phyloP scores from a whole-genome alignment of 371 early-diverging fungal genomes.

The Mucor saturninus region DNA sequence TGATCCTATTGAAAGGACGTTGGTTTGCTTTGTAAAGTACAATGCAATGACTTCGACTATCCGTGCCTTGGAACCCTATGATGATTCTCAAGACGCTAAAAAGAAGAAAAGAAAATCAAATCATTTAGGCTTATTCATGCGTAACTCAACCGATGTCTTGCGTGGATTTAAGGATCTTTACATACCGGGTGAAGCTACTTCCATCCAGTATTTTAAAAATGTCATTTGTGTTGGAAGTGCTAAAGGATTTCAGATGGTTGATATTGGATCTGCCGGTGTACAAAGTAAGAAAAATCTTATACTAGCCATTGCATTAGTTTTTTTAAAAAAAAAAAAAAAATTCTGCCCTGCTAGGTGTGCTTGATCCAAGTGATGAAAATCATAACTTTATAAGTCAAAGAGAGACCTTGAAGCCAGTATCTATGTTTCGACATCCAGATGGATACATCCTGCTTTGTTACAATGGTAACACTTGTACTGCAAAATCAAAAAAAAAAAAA shows the following conservation, averaged over 20 bases:
- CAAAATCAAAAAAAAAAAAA: too few species aligned
- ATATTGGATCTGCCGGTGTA: slow-evolving; percentile 78
- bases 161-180: slow-evolving; percentile 86
- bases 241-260: slow-evolving; percentile 93
- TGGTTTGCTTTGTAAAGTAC: slow-evolving; percentile 78
- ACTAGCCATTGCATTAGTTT: slow-evolving; percentile 16
- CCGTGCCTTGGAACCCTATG: slow-evolving; percentile 74
- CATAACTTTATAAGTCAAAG: slow-evolving; percentile 30
- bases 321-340: background rate
- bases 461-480: slow-evolving; percentile 47
- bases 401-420: slow-evolving; percentile 66
- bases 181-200: slow-evolving; percentile 88
- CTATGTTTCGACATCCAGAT: slow-evolving; percentile 81
- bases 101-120: slow-evolving; percentile 55
- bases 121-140: slow-evolving; percentile 50
- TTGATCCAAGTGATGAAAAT: slow-evolving; percentile 51
- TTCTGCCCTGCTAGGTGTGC: slow-evolving; percentile 34
- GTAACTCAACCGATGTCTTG: slow-evolving; percentile 57
- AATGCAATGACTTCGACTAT: slow-evolving; percentile 73
- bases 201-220: slow-evolving; percentile 84
- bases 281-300: slow-evolving; percentile 25
- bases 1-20: slow-evolving; percentile 53
- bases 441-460: slow-evolving; percentile 90
- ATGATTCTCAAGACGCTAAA: slow-evolving; percentile 24
- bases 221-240: slow-evolving; percentile 92